Evolutionary conservation across 2,329 filamentous ascomycete species (phyloP), one percentile per base, ranked within the genome.

Genomic region (Verticillium isaacii): DNA sequence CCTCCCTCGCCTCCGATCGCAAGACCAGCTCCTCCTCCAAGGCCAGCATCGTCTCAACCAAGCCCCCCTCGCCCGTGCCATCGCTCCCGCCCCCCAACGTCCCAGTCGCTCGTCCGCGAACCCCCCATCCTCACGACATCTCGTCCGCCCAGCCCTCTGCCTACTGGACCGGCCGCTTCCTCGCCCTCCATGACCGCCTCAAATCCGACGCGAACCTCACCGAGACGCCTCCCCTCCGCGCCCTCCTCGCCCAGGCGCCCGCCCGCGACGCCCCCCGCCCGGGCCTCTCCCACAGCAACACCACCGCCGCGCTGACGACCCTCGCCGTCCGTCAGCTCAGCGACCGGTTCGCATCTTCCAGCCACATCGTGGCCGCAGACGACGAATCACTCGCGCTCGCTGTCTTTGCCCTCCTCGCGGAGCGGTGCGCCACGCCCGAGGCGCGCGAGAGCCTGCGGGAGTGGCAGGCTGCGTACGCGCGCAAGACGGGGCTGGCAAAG

Each of bases 161-260:
- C 2, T 89, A 87, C 71, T 90, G 87, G 87, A 76, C 80, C 12
- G 87, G 87, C 19, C 83, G 87, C 45, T 88, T 89, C 68, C 74
- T 80, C 58, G 74, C 83, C 2, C 72, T 88, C 0, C 77, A 82
- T 58, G 86, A 89, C 71, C 79, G 77, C n/a, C 79, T 82, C 41
- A 29, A 32, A 32, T 50, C 57, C 15, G 29, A 50, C 19, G 32
- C 57, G 2, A 32, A 39, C 17, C 41, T 59, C 17, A 36, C 34
- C 29, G 41, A 50, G 19, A 25, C 29, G 29, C 29, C 14, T 5
- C 41, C 57, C 6, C 19, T 59, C 25, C 37, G 41, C 12, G 25
- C 23, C 17, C 25, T 52, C 39, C 41, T 50, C 25, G 41, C 25
- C 41, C 37, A 59, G 41, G 39, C 39, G 17, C 25, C 25, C 25